These are phyloP conservation scores for Nannochloropsis oceanica DNA, from an alignment of 108 stramenopile genomes.

Conservation along the genomic window DNA sequence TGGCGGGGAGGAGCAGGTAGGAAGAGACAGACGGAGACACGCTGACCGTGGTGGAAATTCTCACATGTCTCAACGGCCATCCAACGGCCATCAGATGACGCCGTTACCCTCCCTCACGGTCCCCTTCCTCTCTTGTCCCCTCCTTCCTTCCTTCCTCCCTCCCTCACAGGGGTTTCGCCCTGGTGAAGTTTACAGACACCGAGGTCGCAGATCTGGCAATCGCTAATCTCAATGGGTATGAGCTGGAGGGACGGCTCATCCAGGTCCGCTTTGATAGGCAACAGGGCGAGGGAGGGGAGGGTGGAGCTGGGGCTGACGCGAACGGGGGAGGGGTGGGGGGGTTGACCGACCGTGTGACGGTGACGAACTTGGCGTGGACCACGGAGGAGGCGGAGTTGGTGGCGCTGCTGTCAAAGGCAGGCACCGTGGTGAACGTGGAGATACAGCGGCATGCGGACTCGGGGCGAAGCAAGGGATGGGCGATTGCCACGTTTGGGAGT, in stretches of 20 bases:
- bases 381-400: not conserved
- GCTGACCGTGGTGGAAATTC: too few relatives aligned
- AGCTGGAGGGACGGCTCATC: conserved; percentile 27
- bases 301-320: not conserved
- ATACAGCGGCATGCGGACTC: not conserved
- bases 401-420: not conserved
- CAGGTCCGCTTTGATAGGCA: conserved; percentile 5
- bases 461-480: not conserved
- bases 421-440: not conserved
- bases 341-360: not conserved
- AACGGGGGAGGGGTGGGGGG: not conserved
- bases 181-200: conserved; percentile 7
- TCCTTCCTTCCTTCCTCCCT: not conserved
- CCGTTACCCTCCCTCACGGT: too few relatives aligned
- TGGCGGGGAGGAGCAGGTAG: conserved; percentile 28
- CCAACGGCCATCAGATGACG: too few relatives aligned
- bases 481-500: not conserved
- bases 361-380: not conserved
- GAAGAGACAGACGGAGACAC: too few relatives aligned
- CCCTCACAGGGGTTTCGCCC: not conserved
- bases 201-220: conserved; percentile 32
- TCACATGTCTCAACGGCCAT: too few relatives aligned
- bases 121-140: not conserved
- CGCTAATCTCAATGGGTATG: conserved; percentile 18
- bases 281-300: not conserved